phyloP scores from a whole-genome alignment of 139 green algal species.

The Bryopsis sp. region DNA sequence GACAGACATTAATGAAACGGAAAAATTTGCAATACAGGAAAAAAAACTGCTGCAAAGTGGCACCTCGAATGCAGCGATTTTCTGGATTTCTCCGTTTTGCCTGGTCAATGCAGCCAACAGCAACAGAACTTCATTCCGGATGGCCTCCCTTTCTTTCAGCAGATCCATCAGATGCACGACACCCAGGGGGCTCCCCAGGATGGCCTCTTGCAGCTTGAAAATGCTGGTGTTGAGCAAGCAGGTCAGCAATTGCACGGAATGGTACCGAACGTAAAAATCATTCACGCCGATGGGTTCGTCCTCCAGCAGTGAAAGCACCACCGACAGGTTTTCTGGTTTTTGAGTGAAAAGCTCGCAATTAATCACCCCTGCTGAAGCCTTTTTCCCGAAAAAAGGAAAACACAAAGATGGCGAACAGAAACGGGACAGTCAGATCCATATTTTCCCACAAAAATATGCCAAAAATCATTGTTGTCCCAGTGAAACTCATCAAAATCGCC shows the following conservation, averaged over 20 bases:
- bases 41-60: too few relatives aligned
- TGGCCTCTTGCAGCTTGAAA: slow-evolving; percentile 42
- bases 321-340: slow-evolving; percentile 38
- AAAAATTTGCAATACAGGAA: background rate
- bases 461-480: too few relatives aligned
- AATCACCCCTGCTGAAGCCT: too few relatives aligned
- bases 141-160: slow-evolving; percentile 55
- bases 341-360: slow-evolving; percentile 74
- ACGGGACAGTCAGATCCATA: too few relatives aligned
- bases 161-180: slow-evolving; percentile 54
- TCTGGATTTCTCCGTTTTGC: slow-evolving; percentile 58
- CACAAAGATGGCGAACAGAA: too few relatives aligned
- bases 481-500: too few relatives aligned
- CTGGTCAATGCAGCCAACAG: slow-evolving; percentile 61
- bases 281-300: slow-evolving; percentile 41
- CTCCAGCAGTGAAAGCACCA: slow-evolving; percentile 69
- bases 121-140: slow-evolving; percentile 76
- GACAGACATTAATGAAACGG: too few relatives aligned
- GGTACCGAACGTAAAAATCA: slow-evolving; percentile 86
- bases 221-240: slow-evolving; percentile 40
- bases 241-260: slow-evolving; percentile 73
- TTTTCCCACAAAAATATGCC: too few relatives aligned
- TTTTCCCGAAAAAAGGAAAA: too few relatives aligned
- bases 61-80: slow-evolving; percentile 80
- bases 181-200: slow-evolving; percentile 62